phyloP scores from a whole-genome alignment of 2,329 filamentous ascomycete species.

The Fusarium irregulare region DNA sequence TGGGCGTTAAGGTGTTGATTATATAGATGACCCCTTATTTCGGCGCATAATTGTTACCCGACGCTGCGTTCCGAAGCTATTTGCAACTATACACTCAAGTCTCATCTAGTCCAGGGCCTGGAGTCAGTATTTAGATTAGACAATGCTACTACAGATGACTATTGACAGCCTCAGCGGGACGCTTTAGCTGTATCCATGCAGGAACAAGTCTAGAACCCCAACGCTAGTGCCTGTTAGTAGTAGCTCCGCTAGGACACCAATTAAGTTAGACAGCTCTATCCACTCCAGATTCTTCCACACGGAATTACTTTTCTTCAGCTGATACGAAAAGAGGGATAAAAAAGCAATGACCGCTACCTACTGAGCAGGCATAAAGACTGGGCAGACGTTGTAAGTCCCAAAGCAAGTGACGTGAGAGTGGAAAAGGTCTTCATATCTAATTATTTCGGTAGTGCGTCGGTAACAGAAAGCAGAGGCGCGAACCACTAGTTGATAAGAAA shows the following conservation, averaged over 20 bases:
- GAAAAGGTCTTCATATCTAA: background rate
- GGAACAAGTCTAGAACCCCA: background rate
- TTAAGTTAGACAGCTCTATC: background rate
- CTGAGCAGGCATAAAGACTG: background rate
- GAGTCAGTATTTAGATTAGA: background rate
- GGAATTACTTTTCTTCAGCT: background rate
- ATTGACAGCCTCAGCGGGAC: background rate
- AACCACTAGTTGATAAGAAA: no score
- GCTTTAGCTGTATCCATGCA: background rate
- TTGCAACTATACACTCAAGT: background rate
- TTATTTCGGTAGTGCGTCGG: no score
- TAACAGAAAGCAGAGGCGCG: no score
- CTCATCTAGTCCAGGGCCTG: background rate
- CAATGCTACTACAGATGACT: background rate
- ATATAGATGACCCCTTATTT: background rate
- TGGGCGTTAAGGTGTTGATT: background rate
- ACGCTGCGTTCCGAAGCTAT: background rate
- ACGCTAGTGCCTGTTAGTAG: background rate
- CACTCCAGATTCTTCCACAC: background rate
- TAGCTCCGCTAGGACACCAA: background rate
- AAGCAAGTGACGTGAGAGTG: background rate
- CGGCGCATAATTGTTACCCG: background rate
- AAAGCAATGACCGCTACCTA: no score
- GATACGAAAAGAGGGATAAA: background rate
- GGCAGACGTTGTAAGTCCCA: background rate